Conservation (phyloP, 495 filamentous ascomycete species). For the Cenococcum geophilum region DNA sequence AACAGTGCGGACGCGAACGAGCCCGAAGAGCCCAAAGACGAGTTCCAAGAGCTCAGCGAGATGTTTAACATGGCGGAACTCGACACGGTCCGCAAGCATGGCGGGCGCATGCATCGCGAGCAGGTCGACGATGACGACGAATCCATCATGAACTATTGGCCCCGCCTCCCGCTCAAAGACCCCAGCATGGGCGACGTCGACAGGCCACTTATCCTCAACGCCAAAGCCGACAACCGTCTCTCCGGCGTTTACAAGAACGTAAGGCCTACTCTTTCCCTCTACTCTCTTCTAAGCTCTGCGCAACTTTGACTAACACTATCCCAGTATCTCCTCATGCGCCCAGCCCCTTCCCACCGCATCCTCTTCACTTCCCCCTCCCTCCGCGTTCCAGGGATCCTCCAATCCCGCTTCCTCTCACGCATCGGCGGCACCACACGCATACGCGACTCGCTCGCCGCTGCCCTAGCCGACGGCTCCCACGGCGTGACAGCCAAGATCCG, state of each 20-base stretch:
- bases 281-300: not conserved
- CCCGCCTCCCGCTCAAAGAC: conserved; percentile 38
- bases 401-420: conserved; percentile 55
- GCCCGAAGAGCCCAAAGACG: conserved; percentile 38
- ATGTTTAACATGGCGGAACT: conserved; percentile 58
- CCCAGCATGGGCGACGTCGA: conserved; percentile 26
- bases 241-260: conserved; percentile 44
- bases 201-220: conserved; percentile 5
- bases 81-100: conserved; percentile 50
- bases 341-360: conserved; percentile 54
- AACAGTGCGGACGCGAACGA: conserved; percentile 28
- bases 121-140: conserved; percentile 42
- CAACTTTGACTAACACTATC: conserved; percentile 1
- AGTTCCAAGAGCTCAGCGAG: conserved; percentile 54
- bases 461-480: conserved; percentile 47
- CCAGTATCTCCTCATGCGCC: conserved; percentile 58
- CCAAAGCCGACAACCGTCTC: conserved; percentile 31
- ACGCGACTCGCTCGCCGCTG: conserved; percentile 48
- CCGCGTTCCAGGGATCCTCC: conserved; percentile 58
- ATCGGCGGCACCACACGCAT: conserved; percentile 52
- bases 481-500: conserved; percentile 57
- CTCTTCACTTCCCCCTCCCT: conserved; percentile 62
- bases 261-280: conserved; percentile 8
- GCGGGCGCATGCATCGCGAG: conserved; percentile 52
- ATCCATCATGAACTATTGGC: conserved; percentile 37